phyloP scores from a whole-genome alignment of 371 early-diverging fungal genomes.

The Coemansia sp. region DNA sequence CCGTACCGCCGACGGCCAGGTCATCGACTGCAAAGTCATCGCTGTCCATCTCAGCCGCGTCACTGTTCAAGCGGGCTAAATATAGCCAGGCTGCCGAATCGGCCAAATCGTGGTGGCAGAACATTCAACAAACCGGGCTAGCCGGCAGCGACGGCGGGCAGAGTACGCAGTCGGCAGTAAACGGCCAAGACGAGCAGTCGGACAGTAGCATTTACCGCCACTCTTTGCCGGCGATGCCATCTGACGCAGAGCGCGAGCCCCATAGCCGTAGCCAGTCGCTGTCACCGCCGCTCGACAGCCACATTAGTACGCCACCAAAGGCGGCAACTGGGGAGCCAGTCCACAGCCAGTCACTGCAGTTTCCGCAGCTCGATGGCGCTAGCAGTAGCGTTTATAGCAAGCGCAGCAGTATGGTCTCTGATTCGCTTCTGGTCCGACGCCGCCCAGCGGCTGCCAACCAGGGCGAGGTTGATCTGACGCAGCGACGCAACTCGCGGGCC shows the following conservation, averaged over 20 bases:
- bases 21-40: slow-evolving; percentile 21
- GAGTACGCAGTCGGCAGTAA: background rate
- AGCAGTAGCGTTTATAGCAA: slow-evolving; percentile 11
- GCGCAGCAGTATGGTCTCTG: slow-evolving; percentile 10
- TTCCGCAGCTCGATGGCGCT: slow-evolving; percentile 5
- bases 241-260: background rate
- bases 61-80: slow-evolving; percentile 40
- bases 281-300: background rate
- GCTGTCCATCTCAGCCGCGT: slow-evolving; percentile 28
- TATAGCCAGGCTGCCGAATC: slow-evolving; percentile 46
- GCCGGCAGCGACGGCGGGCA: background rate
- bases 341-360: slow-evolving; percentile 4
- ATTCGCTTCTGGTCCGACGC: slow-evolving; percentile 34
- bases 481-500: slow-evolving; percentile 22
- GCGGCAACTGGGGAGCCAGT: slow-evolving; percentile 5
- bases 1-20: background rate
- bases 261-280: slow-evolving; percentile 6
- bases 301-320: slow-evolving; percentile 15
- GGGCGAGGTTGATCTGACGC: slow-evolving; percentile 32
- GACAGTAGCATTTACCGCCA: slow-evolving; percentile 6
- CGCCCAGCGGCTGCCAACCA: slow-evolving; percentile 32
- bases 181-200: background rate
- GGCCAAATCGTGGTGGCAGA: slow-evolving; percentile 49
- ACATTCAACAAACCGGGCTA: slow-evolving; percentile 20
- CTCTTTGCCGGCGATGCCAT: background rate